Percentiles rank a stretch among this genome's conserved stretches.
phyloP scores from a whole-genome alignment of 2,329 filamentous ascomycete species.

The Sarocladiaceae sp. region DNA sequence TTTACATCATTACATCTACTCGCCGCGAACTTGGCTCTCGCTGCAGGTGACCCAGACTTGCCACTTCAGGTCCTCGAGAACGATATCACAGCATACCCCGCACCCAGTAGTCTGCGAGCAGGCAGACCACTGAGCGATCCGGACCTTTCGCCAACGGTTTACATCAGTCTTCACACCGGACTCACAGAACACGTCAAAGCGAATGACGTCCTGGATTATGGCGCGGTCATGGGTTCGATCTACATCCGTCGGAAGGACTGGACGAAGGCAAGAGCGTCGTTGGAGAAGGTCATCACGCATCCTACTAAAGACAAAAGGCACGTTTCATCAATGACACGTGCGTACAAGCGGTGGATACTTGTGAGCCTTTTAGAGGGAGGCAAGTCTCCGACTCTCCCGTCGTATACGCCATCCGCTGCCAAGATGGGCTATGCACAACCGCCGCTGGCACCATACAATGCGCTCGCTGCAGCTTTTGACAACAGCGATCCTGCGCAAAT shows the following conservation, averaged over 20 bases:
- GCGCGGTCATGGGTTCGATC: slow-evolving; percentile 57
- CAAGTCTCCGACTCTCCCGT: slow-evolving; percentile 47
- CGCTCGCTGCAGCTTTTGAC: slow-evolving; percentile 63
- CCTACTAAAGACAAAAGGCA: slow-evolving; percentile 56
- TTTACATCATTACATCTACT: slow-evolving; percentile 59
- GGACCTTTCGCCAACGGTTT: slow-evolving; percentile 41
- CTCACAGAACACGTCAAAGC: slow-evolving; percentile 49
- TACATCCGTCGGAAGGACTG: slow-evolving; percentile 57
- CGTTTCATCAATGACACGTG: slow-evolving; percentile 77
- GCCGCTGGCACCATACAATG: slow-evolving; percentile 61
- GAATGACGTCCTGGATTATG: slow-evolving; percentile 58
- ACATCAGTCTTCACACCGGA: slow-evolving; percentile 52
- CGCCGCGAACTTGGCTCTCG: slow-evolving; percentile 53
- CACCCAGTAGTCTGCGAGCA: slow-evolving; percentile 29
- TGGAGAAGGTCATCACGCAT: slow-evolving; percentile 61
- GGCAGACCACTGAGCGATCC: slow-evolving; percentile 39
- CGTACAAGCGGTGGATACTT: slow-evolving; percentile 87
- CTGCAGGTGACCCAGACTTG: slow-evolving; percentile 43
- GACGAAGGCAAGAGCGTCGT: slow-evolving; percentile 53
- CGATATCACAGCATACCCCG: slow-evolving; percentile 60
- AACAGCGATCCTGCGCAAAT: slow-evolving; percentile 48
- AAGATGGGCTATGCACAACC: slow-evolving; percentile 51
- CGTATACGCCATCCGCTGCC: slow-evolving; percentile 45
- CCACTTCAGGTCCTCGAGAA: slow-evolving; percentile 58
- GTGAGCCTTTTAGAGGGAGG: slow-evolving; percentile 67